A percentile compares a stretch with the other conserved stretches of the same genome.
phyloP scores from a whole-genome alignment of 2,329 filamentous ascomycete species.

The Cercospora sp. region DNA sequence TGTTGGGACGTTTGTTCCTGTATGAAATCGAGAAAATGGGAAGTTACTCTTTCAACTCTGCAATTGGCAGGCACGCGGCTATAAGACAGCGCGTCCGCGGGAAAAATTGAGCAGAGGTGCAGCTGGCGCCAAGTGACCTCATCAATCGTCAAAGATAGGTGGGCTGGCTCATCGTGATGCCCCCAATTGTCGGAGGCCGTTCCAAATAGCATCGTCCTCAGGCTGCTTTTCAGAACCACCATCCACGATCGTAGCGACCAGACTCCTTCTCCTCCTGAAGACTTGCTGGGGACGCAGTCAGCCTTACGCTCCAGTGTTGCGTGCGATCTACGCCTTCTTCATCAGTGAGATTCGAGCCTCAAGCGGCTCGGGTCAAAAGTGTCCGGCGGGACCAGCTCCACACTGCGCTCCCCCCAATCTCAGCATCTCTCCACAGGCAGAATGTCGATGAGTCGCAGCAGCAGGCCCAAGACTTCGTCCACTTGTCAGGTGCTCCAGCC shows the following conservation, averaged over 20 bases:
- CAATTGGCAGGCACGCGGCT: neutral
- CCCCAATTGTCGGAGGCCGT: neutral
- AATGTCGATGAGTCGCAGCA: neutral
- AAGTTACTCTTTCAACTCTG: neutral
- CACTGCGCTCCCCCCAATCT: neutral
- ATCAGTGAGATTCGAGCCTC: neutral
- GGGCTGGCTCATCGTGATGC: neutral
- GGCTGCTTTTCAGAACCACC: neutral
- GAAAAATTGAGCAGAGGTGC: constrained; percentile 12
- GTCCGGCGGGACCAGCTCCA: constrained; percentile 5
- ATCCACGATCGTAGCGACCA: neutral
- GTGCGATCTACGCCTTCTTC: neutral
- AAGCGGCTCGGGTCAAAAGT: constrained; percentile 2
- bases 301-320: neutral
- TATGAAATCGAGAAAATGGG: neutral
- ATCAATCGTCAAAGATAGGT: constrained; percentile 8
- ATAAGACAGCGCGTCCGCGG: constrained; percentile 7
- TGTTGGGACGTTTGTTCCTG: neutral
- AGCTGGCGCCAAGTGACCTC: constrained; percentile 7
- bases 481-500: neutral
- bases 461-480: neutral
- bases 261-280: neutral
- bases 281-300: neutral
- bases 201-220: neutral
- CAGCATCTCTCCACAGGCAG: neutral